A percentile compares a stretch with the other conserved stretches of the same genome.
Evolutionary conservation across 495 filamentous ascomycete species (phyloP).

Genomic region (Penicillium subrubescens): DNA sequence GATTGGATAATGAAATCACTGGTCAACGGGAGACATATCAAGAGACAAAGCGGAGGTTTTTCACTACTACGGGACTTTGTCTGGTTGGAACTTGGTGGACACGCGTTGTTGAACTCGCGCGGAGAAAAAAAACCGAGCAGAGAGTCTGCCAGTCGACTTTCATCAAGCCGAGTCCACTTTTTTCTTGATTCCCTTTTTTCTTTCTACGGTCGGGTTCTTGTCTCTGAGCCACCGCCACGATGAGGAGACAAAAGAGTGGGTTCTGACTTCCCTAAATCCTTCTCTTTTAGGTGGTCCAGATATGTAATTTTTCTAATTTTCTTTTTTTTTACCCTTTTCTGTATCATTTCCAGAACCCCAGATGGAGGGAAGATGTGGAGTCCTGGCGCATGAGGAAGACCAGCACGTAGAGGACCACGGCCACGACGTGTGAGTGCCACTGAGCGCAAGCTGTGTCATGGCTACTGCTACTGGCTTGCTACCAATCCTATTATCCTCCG

Average conservation of each 20-base stretch:
- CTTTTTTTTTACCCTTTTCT: slow-evolving; percentile 25
- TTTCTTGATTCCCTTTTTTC: slow-evolving; percentile 3
- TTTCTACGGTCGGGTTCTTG: slow-evolving; percentile 6
- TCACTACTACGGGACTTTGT: background rate
- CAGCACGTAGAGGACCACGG: background rate
- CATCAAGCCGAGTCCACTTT: slow-evolving; percentile 12
- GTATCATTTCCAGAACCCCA: slow-evolving; percentile 36
- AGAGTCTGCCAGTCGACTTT: background rate
- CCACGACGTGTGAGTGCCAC: background rate
- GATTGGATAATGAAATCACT: background rate
- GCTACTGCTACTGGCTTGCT: background rate
- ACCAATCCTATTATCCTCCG: background rate
- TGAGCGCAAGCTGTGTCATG: slow-evolving; percentile 9
- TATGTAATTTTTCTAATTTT: background rate
- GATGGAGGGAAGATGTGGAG: slow-evolving; percentile 19
- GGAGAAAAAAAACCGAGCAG: background rate
- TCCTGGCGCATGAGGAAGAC: background rate
- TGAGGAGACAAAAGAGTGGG: slow-evolving; percentile 9
- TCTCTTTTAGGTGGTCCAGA: background rate
- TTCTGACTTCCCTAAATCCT: background rate
- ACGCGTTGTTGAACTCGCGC: slow-evolving; percentile 1
- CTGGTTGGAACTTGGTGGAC: background rate
- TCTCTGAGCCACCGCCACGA: slow-evolving; percentile 34
- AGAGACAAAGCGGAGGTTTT: background rate
- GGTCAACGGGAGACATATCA: background rate